Conservation (phyloP, 2,329 filamentous ascomycete genomes). For the Fusarium pseudograminearum region DNA sequence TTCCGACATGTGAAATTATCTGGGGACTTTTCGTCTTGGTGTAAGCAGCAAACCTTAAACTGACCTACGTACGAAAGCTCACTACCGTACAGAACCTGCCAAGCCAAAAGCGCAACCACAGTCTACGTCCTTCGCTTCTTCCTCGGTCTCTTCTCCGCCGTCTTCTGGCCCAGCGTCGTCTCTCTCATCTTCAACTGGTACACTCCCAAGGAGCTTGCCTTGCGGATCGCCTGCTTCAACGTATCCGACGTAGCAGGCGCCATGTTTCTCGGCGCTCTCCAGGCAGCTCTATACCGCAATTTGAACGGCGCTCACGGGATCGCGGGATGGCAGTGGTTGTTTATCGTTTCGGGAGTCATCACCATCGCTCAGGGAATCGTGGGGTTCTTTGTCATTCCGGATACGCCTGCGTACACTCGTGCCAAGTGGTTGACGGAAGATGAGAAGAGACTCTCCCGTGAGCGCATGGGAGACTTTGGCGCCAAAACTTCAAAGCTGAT, state of each 20-base stretch:
- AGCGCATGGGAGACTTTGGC: constrained; percentile 48
- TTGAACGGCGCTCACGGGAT: constrained; percentile 57
- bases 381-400: constrained; percentile 55
- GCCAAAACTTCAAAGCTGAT: constrained; percentile 49
- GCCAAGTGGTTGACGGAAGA: constrained; percentile 48
- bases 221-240: constrained; percentile 59
- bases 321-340: constrained; percentile 61
- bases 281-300: constrained; percentile 56
- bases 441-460: constrained; percentile 46
- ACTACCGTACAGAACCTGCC: constrained; percentile 43
- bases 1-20: constrained; percentile 54
- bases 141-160: constrained; percentile 55
- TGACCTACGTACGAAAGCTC: accelerated
- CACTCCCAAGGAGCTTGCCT: constrained; percentile 56
- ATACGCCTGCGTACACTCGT: constrained; percentile 49
- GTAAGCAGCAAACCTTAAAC: constrained; percentile 12
- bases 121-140: constrained; percentile 59
- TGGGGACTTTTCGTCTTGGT: constrained; percentile 49
- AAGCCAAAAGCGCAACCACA: constrained; percentile 53
- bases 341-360: constrained; percentile 58
- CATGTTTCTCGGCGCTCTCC: constrained; percentile 60
- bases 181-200: constrained; percentile 60
- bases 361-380: constrained; percentile 57
- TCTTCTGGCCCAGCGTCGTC: constrained; percentile 55
- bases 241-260: constrained; percentile 58